Conservation (phyloP, 768 basidiomycete genomes). For the Filobasidium wieringae region DNA sequence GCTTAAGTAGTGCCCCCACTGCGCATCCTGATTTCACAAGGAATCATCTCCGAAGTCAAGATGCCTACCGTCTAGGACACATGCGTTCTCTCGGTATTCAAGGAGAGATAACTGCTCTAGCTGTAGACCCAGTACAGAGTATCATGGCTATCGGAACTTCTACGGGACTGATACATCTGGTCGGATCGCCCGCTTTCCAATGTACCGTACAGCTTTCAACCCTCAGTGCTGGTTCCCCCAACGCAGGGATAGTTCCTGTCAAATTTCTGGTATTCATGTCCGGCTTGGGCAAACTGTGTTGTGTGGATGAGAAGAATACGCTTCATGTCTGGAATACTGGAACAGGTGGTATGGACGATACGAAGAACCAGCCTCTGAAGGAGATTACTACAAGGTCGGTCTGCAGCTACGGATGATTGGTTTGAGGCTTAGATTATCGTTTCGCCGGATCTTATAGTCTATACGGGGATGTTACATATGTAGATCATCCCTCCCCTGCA, state of each 20-base stretch:
- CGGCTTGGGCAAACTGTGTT: slow-evolving; percentile 49
- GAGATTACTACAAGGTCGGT: slow-evolving; percentile 23
- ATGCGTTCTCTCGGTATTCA: slow-evolving; percentile 29
- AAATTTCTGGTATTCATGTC: slow-evolving; percentile 56
- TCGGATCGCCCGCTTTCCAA: slow-evolving; percentile 56
- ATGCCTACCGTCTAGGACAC: slow-evolving; percentile 36
- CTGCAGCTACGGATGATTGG: not conserved
- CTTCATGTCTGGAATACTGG: slow-evolving; percentile 55
- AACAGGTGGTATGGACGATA: slow-evolving; percentile 42
- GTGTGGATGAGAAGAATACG: slow-evolving; percentile 48
- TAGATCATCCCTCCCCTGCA: slow-evolving; percentile 48
- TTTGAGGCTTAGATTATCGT: not conserved
- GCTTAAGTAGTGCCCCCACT: not conserved
- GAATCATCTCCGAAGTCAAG: slow-evolving; percentile 26
- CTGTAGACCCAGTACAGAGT: slow-evolving; percentile 39
- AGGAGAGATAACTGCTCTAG: slow-evolving; percentile 38
- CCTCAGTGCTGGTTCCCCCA: slow-evolving; percentile 31
- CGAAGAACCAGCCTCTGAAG: slow-evolving; percentile 46
- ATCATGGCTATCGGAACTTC: slow-evolving; percentile 44
- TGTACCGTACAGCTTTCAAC: slow-evolving; percentile 26
- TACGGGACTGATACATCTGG: slow-evolving; percentile 52
- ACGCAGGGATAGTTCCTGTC: slow-evolving; percentile 44
- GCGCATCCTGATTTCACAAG: slow-evolving; percentile 28
- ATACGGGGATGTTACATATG: slow-evolving; percentile 31
- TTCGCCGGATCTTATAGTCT: not conserved